Base-by-base conservation (phyloP, 768 basidiomycete species). In the Lactarius vividus region DNA sequence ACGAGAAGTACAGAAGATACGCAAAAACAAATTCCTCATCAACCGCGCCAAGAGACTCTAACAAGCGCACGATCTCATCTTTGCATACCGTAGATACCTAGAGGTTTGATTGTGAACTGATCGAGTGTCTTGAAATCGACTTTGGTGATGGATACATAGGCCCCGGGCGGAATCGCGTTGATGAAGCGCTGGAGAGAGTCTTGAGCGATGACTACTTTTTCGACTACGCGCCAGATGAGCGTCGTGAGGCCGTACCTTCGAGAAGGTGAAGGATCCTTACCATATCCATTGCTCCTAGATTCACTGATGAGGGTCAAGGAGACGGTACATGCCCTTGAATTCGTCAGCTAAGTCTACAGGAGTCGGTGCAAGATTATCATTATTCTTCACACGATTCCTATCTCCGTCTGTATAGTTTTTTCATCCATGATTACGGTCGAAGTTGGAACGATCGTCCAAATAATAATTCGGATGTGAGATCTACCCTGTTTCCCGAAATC, bases 151-250 rank as follows among this genome's bases (percentile, higher is more conserved):
- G 83, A 82, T 1, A 68, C 63, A 67, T 84, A 86, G 6, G 86
- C 80, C 1, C 82, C 80, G 0, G 85, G 83, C 46, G 69, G 75
- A 10, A 85, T 46, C 23, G 70, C 72, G 58, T 86, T 82, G 66
- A 84, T 78, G 58, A 86, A 80, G 7, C 74, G 64, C 65, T 75
- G 73, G 10, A 87, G 73, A 1, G 83, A 81, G 2, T 79, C 75
- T 71, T 84, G 83, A 2, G 77, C 76, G 39, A 87, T 86, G 73
- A 87, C 81, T 39, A 87, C 79, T 70, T 87, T 87, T 67, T 85
- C 84, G 49, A 85, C 85, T 85, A 20, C 6, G 33, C 6, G 23
- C 28, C 11, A 28, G 7, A 53, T 11, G 40, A 40, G 40, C 15
- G 40, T 16, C 33, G 33, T 35, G 33, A 8, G 11, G 13, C 2